Evolutionary conservation across 441 rosid species (phyloP).

Genomic region (Flueggea neowawraea): DNA sequence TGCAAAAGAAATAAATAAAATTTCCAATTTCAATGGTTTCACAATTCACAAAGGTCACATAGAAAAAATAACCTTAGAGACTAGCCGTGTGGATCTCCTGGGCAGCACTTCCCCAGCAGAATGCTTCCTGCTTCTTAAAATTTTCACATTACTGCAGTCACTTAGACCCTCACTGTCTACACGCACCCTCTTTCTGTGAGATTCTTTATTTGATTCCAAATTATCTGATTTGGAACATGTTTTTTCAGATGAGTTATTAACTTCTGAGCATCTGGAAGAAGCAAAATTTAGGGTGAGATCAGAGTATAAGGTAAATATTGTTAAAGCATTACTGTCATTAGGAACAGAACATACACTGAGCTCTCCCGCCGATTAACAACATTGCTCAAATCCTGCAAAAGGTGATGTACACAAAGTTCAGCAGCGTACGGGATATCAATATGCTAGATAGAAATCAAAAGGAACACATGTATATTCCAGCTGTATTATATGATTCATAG

Average conservation of each 20-base stretch:
- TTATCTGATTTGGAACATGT: conserved; percentile 22
- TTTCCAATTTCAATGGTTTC: background rate
- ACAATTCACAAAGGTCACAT: background rate
- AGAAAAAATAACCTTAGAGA: conserved; percentile 42
- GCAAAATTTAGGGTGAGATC: conserved; percentile 18
- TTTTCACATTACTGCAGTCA: conserved; percentile 21
- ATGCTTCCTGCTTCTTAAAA: conserved; percentile 32
- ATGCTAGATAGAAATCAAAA: too few relatives aligned
- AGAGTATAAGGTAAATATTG: conserved; percentile 14
- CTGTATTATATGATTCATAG: too few relatives aligned
- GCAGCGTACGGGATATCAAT: background rate
- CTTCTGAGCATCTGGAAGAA: conserved; percentile 42
- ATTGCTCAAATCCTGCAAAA: conserved; percentile 65
- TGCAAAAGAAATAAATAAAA: too few relatives aligned
- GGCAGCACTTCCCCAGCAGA: conserved; percentile 29
- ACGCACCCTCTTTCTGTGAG: conserved; percentile 30
- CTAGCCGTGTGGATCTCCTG: conserved; percentile 57
- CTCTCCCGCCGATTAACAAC: conserved; percentile 41
- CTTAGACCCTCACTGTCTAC: conserved; percentile 20
- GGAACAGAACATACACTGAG: conserved; percentile 52
- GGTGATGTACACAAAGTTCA: conserved; percentile 14
- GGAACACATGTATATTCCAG: too few relatives aligned
- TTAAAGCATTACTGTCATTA: conserved; percentile 11
- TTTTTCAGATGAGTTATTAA: conserved; percentile 26
- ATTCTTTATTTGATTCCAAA: conserved; percentile 24